Evolutionary conservation across 345 rosid genomes (phyloP).

Genomic region (Ceriops zippeliana): DNA sequence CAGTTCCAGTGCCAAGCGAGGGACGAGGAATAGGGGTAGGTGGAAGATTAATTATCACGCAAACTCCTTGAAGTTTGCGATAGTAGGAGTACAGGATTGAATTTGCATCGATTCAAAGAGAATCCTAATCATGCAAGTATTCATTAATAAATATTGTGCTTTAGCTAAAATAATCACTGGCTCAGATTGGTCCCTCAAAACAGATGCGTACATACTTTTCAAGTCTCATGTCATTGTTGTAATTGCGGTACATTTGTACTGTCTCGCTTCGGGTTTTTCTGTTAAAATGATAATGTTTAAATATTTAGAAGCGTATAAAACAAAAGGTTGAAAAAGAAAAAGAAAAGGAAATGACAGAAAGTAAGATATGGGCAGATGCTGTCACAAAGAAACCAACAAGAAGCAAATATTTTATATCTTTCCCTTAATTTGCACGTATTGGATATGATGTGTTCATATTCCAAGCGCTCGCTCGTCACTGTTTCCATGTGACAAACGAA

Average conservation of each 20-base stretch:
- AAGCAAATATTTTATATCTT: background rate
- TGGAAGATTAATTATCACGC: background rate
- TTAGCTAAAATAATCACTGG: too few species aligned
- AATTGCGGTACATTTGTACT: background rate
- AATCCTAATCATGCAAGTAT: too few species aligned
- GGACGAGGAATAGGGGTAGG: background rate
- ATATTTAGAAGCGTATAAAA: background rate
- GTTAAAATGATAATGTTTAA: background rate
- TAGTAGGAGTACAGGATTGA: background rate
- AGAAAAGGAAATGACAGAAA: background rate
- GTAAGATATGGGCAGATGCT: background rate
- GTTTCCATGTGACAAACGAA: too few species aligned
- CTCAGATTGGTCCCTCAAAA: background rate
- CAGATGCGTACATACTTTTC: background rate
- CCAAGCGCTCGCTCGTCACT: too few species aligned
- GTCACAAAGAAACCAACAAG: background rate
- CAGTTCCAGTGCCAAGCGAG: constrained; percentile 6
- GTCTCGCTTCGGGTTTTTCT: background rate
- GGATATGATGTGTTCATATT: too few species aligned
- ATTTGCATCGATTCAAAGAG: background rate
- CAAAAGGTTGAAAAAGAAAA: background rate
- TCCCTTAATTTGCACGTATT: background rate
- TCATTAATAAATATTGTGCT: too few species aligned
- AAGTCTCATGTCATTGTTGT: background rate
- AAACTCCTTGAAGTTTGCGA: background rate